Percentiles rank a stretch among this genome's conserved stretches.
Evolutionary conservation across 352 stramenopile genomes (phyloP).

Genomic region (Pythium grandisporangium): DNA sequence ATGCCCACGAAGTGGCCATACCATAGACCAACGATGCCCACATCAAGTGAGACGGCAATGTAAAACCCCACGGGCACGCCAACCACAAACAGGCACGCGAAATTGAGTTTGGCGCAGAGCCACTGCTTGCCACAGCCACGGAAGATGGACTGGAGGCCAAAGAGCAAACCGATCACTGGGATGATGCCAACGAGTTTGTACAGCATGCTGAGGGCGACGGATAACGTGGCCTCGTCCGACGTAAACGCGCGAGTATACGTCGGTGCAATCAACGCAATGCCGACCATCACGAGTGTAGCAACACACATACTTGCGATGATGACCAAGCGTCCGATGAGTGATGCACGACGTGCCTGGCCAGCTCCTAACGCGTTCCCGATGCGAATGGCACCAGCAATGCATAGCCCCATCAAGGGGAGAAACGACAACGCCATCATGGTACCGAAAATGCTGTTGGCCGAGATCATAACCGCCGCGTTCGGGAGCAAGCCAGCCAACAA

Average conservation of each 20-base stretch:
- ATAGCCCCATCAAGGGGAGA: constrained; percentile 17
- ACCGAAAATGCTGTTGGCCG: constrained; percentile 23
- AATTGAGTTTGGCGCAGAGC: constrained; percentile 11
- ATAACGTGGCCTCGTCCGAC: constrained; percentile 1
- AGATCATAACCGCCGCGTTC: constrained; percentile 16
- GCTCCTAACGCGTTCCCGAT: constrained; percentile 24
- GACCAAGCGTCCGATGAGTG: constrained; percentile 10
- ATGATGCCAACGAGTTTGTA: constrained; percentile 1
- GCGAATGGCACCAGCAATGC: constrained; percentile 21
- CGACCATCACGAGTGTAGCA: constrained; percentile 6
- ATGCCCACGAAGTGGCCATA: constrained; percentile 10
- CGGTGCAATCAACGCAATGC: constrained; percentile 11
- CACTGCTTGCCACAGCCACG: constrained; percentile 11
- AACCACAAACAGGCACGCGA: constrained; percentile 12
- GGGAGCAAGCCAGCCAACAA: constrained; percentile 17
- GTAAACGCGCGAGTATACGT: constrained; percentile 10
- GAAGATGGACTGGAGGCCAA: constrained; percentile 7
- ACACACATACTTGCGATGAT: constrained; percentile 6
- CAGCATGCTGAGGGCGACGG: not conserved
- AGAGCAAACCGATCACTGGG: constrained; percentile 5
- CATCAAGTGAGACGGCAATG: constrained; percentile 8
- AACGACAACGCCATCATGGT: constrained; percentile 18
- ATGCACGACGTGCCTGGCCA: constrained; percentile 13
- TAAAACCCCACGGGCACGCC: constrained; percentile 12
- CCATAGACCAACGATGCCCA: constrained; percentile 17